These are phyloP conservation scores for Prunus mongolica DNA, from an alignment of 306 rosid genomes.

Conservation along the genomic window DNA sequence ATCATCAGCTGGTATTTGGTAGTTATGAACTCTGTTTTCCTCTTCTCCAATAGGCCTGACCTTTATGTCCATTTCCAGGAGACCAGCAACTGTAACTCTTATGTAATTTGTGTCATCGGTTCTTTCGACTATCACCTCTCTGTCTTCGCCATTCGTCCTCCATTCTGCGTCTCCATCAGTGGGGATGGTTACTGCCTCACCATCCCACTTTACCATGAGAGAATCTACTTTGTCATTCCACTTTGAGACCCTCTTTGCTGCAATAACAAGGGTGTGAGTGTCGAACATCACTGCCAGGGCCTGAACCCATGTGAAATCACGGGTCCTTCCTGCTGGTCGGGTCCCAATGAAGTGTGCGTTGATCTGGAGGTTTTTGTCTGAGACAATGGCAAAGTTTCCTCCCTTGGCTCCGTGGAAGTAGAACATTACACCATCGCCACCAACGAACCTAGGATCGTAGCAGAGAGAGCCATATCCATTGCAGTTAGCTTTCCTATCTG, in stretches of 20 bases:
- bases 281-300: slow-evolving; percentile 66
- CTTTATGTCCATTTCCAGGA: slow-evolving; percentile 54
- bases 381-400: slow-evolving; percentile 64
- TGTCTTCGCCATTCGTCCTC: slow-evolving; percentile 38
- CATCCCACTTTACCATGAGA: slow-evolving; percentile 62
- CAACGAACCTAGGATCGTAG: slow-evolving; percentile 78
- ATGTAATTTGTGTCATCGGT: slow-evolving; percentile 55
- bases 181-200: slow-evolving; percentile 34
- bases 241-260: slow-evolving; percentile 56
- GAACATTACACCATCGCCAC: slow-evolving; percentile 82
- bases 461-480: slow-evolving; percentile 73
- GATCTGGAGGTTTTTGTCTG: slow-evolving; percentile 59
- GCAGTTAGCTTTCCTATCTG: slow-evolving; percentile 68
- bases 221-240: slow-evolving; percentile 61
- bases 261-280: slow-evolving; percentile 57
- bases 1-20: slow-evolving; percentile 53
- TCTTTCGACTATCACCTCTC: slow-evolving; percentile 65
- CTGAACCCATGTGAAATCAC: slow-evolving; percentile 85
- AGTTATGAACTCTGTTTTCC: slow-evolving; percentile 74
- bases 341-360: slow-evolving; percentile 77
- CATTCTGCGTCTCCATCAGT: slow-evolving; percentile 58
- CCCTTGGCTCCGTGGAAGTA: slow-evolving; percentile 81
- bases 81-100: slow-evolving; percentile 52
- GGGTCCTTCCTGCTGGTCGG: slow-evolving; percentile 68
- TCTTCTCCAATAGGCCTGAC: slow-evolving; percentile 59